A percentile compares a stretch with the other conserved stretches of the same genome.
Evolutionary conservation across 2,329 filamentous ascomycete species (phyloP).

Genomic region (Drechslerella coelobrocha): DNA sequence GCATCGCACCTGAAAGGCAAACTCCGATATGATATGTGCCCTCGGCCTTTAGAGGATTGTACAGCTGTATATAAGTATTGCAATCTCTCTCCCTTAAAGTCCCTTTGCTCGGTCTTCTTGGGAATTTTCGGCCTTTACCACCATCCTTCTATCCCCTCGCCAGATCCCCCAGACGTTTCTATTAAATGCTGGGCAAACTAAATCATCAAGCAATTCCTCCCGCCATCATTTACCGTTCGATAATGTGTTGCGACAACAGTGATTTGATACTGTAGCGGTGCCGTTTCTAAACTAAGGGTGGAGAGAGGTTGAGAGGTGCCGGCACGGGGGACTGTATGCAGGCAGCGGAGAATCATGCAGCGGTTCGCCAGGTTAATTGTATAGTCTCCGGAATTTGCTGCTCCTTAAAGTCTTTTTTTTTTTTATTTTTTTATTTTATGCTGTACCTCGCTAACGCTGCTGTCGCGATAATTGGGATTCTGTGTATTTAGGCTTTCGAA

Average conservation of each 20-base stretch:
- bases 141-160: no score
- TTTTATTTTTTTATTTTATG: no score
- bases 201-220: neutral
- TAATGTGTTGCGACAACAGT: neutral
- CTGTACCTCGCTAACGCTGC: conserved; percentile 14
- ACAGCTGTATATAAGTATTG: neutral
- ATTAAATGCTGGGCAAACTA: neutral
- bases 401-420: neutral
- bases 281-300: neutral
- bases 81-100: neutral
- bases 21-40: neutral
- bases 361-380: neutral
- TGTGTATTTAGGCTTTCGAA: conserved; percentile 39
- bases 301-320: neutral
- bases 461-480: no score
- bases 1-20: neutral
- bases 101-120: no score
- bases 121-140: no score
- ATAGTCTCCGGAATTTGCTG: neutral
- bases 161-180: no score
- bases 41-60: neutral
- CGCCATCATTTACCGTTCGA: neutral
- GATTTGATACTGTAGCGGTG: neutral
- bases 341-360: neutral
- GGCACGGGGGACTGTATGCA: neutral